These are phyloP conservation scores for Rhynchosporium agropyri DNA, from an alignment of 2,329 filamentous ascomycete genomes.

Conservation along the genomic window DNA sequence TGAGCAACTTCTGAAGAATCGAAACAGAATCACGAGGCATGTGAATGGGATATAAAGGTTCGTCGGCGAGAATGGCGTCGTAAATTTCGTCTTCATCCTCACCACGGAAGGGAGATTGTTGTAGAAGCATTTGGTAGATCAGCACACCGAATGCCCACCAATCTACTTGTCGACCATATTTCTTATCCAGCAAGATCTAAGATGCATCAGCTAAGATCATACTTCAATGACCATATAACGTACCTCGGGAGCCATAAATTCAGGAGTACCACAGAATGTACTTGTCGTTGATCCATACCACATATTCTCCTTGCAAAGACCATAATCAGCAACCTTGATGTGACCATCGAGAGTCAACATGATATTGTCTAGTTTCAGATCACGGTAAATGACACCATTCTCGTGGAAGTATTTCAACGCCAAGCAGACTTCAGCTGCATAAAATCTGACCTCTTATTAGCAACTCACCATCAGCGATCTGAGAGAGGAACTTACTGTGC, in stretches of 20 bases:
- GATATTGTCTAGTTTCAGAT: conserved; percentile 84
- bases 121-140: conserved; percentile 99
- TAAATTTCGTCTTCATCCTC: conserved; percentile 99
- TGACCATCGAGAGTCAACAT: conserved; percentile 92
- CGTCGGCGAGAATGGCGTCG: conserved; percentile 95
- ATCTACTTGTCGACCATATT: conserved; percentile 94
- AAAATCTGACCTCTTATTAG: conserved; percentile 64
- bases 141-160: conserved; percentile 99
- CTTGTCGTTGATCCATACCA: conserved; percentile 97
- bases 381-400: conserved; percentile 95
- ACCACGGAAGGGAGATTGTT: conserved; percentile 97
- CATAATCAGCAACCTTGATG: conserved; percentile 98
- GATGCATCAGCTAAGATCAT: conserved; percentile 38
- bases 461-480: conserved; percentile 32
- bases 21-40: conserved; percentile 98
- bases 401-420: conserved; percentile 99
- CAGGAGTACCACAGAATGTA: conserved; percentile 98
- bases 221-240: conserved; percentile 36
- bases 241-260: conserved; percentile 99
- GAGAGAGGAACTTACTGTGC: conserved; percentile 71
- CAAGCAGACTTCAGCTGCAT: conserved; percentile 94
- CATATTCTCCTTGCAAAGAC: conserved; percentile 99
- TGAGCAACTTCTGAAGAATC: conserved; percentile 95
- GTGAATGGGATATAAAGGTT: conserved; percentile 96
- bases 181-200: conserved; percentile 95